Evolutionary conservation across 2,329 filamentous ascomycete species (phyloP), one percentile per base, ranked within the genome.

Genomic region (Fusarium sp.): DNA sequence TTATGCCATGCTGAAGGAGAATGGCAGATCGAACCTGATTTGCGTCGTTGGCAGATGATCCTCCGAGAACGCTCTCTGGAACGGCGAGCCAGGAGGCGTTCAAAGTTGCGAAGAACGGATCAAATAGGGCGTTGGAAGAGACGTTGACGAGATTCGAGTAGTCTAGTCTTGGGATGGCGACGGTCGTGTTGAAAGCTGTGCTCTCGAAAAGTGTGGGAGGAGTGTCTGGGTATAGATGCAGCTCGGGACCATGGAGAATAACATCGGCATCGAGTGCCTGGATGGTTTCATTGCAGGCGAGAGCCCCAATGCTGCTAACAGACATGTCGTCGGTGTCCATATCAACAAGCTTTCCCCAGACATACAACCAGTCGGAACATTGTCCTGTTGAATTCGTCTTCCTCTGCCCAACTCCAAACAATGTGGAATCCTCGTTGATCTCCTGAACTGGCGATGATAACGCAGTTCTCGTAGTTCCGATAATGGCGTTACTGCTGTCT

Each of bases 281-380:
- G 2, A 79, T 65, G 2, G 77, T 75, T 68, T 81, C 80, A 69
- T 82, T 82, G 68, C 80, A 82, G 18, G 76, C 75, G 58, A 81
- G 60, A 5, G 76, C 78, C 5, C 74, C 76, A 14, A 80, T 72
- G 36, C 70, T 73, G 34, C 67, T 71, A 10, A 81, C 76, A 1
- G 73, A 68, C 46, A 74, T 66, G 23, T 72, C 65, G 18, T 70
- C 67, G 18, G 65, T 71, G 42, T 72, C 67, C 18, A 75, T 56
- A 31, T 73, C 58, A 4, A 51, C 40, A 1, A 80, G 64, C 36
- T 73, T 71, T 31, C 79, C 79, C 79, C 79, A 81, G 40, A 77
- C 71, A 53, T 78, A 81, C 20, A 79, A 29, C 73, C 76, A 78
- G 58, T 77, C 75, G 6, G 69, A 76, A 54, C 72, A 79, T 50